Conservation (phyloP, 1,284 basidiomycete genomes). For the Leccinum ponderosum region DNA sequence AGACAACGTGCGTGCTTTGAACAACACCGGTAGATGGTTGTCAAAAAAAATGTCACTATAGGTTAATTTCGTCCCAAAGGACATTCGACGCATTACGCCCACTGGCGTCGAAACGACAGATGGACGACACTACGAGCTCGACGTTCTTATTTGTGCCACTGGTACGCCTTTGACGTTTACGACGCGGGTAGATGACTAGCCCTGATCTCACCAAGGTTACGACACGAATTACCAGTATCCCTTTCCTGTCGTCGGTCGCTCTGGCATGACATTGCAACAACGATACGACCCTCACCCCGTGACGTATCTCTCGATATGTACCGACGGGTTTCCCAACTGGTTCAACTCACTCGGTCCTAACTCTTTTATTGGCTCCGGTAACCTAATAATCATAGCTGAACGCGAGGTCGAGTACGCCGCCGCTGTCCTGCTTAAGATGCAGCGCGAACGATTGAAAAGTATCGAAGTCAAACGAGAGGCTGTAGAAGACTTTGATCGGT, state of each 20-base stretch:
- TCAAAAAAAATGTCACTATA: slow-evolving; percentile 30
- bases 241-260: slow-evolving; percentile 54
- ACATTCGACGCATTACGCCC: slow-evolving; percentile 51
- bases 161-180: slow-evolving; percentile 29
- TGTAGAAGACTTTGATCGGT: slow-evolving; percentile 60
- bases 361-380: slow-evolving; percentile 29
- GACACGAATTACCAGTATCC: slow-evolving; percentile 52
- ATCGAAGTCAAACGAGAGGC: slow-evolving; percentile 59
- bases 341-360: slow-evolving; percentile 60
- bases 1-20: slow-evolving; percentile 24
- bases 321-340: slow-evolving; percentile 64
- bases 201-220: slow-evolving; percentile 38
- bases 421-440: slow-evolving; percentile 54
- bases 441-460: slow-evolving; percentile 58
- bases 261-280: slow-evolving; percentile 47
- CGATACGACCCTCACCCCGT: slow-evolving; percentile 53
- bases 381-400: slow-evolving; percentile 51
- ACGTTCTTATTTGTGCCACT: slow-evolving; percentile 62
- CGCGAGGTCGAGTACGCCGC: slow-evolving; percentile 56
- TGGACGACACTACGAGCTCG: slow-evolving; percentile 52
- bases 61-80: slow-evolving; percentile 55
- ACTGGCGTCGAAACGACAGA: slow-evolving; percentile 57
- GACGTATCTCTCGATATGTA: slow-evolving; percentile 55
- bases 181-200: not conserved
- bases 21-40: too few relatives aligned